Percentiles rank a stretch among this genome's conserved stretches.
phyloP scores from a whole-genome alignment of 306 rosid genomes.

The Medicago truncatula region MtrunA17r5.0-ANR NC_053042.1:38304501-38305000 shows the following conservation, averaged over 20 bases:
- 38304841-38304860: neutral
- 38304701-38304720: too few species aligned
- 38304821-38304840: neutral
- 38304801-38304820: neutral
- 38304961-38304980: slow-evolving; percentile 54
- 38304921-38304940: slow-evolving; percentile 37
- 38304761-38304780: too few species aligned
- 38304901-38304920: slow-evolving; percentile 34
- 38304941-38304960: slow-evolving; percentile 61
- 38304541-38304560: neutral
- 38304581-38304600: neutral
- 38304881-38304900: slow-evolving; percentile 6
- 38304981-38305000: slow-evolving; percentile 55
- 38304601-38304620: neutral
- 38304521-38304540: neutral
- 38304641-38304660: too few species aligned
- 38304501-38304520: too few species aligned
- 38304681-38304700: too few species aligned
- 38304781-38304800: too few species aligned
- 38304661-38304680: too few species aligned
- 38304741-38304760: too few species aligned
- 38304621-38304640: too few species aligned
- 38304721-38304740: too few species aligned
- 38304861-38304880: neutral
- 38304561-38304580: neutral